Evolutionary conservation across 176 grass and related monocot species (phyloP), one percentile per base, ranked within the genome.

Genomic region (Areca catechu): DNA sequence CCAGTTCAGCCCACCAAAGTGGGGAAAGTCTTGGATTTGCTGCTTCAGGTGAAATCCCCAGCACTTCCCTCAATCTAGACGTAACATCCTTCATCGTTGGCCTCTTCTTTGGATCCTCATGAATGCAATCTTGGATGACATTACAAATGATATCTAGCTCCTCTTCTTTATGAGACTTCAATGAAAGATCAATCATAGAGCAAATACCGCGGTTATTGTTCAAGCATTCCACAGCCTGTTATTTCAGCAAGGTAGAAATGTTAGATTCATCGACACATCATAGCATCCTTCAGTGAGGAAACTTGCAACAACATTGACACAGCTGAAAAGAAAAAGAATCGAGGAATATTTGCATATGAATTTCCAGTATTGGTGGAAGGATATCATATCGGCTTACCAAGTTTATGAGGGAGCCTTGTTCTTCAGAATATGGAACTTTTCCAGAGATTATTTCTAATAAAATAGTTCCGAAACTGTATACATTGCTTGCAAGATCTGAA

Each of bases 1-100:
- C 94, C 56, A 98, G 84, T 75, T 98, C 93, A 15, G 93, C 93
- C 93, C 93, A 98, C 93, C 93, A 98, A 63, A 98, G 93, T 12
- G 93, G 93, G 57, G 88, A 98, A 54, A 89, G 71, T 25, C 84
- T 85, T 0, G 93, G 93, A 0, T 78, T 85, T 50, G 93, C 88
- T 37, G 87, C 84, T 70, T 98, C 88, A 1, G 93, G 80, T n/a
- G 88, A 80, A 74, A 98, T 92, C 14, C 61, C 55, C 18, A 89
- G 16, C 15, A 69, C 74, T 64, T 80, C 84, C 29, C 71, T 58
- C 55, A 98, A 60, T 67, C 58, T 92, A 49, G 73, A 73, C 48
- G 76, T 25, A 20, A 98, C 69, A 24, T 92, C 84, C 50, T 74
- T 67, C 83, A 98, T 98, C 19, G 65, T 76, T 19, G 84, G 93